Evolutionary conservation across 2,329 filamentous ascomycete species (phyloP).

Genomic region (Penicillium sp.): DNA sequence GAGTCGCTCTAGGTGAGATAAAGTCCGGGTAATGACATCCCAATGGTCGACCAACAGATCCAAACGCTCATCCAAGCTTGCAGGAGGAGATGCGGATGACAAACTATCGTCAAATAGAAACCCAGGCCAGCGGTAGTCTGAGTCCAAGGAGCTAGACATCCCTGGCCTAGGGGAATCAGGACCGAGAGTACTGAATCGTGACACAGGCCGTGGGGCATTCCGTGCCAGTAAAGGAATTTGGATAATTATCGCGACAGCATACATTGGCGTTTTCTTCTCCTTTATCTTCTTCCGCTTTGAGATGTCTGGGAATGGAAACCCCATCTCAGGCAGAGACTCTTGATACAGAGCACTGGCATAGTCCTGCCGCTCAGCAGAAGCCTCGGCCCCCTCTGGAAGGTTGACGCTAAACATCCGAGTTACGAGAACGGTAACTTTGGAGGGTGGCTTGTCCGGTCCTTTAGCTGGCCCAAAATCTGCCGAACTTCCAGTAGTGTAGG

Average conservation of each 20-base stretch:
- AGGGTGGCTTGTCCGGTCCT: slow-evolving; percentile 38
- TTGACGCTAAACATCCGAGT: slow-evolving; percentile 62
- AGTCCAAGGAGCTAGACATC: slow-evolving; percentile 45
- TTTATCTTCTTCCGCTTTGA: slow-evolving; percentile 48
- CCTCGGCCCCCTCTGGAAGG: slow-evolving; percentile 47
- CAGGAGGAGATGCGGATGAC: slow-evolving; percentile 48
- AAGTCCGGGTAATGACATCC: slow-evolving; percentile 59
- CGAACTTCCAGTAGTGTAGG: slow-evolving; percentile 39
- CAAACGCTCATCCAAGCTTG: slow-evolving; percentile 55
- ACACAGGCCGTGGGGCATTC: slow-evolving; percentile 35
- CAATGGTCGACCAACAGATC: slow-evolving; percentile 59
- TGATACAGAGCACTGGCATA: slow-evolving; percentile 32
- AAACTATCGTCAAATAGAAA: slow-evolving; percentile 41
- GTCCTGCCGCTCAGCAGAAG: slow-evolving; percentile 36
- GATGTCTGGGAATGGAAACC: slow-evolving; percentile 40
- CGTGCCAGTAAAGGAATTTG: slow-evolving; percentile 50
- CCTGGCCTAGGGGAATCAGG: slow-evolving; percentile 33
- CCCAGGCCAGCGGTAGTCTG: slow-evolving; percentile 40
- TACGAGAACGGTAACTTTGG: slow-evolving; percentile 56
- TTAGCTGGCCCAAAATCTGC: slow-evolving; percentile 28
- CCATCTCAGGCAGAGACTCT: slow-evolving; percentile 35
- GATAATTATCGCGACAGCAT: slow-evolving; percentile 58
- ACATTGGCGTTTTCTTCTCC: slow-evolving; percentile 58
- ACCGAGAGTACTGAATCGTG: slow-evolving; percentile 35
- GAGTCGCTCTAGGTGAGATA: slow-evolving; percentile 55